Evolutionary conservation across 768 basidiomycete genomes (phyloP).

Genomic region (Auriscalpium vulgare): DNA sequence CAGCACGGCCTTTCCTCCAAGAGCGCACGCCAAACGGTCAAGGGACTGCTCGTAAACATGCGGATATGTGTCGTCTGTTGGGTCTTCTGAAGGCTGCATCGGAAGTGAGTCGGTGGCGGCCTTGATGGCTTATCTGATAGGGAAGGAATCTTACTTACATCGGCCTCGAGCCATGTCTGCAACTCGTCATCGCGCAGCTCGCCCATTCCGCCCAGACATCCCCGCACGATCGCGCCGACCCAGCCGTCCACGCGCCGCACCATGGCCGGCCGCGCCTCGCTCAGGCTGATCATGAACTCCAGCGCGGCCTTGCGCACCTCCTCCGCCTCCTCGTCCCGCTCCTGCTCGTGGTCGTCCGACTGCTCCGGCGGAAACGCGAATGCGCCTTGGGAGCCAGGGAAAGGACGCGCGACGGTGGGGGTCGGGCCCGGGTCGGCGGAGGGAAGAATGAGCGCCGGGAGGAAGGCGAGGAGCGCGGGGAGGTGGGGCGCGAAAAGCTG

Average conservation of each 20-base stretch:
- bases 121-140: neutral
- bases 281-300: constrained; percentile 79
- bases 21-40: constrained; percentile 72
- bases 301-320: constrained; percentile 66
- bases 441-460: constrained; percentile 66
- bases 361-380: constrained; percentile 30
- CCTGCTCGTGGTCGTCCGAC: constrained; percentile 28
- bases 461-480: constrained; percentile 55
- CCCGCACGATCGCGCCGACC: constrained; percentile 61
- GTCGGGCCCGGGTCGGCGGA: constrained; percentile 45
- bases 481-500: constrained; percentile 71
- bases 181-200: constrained; percentile 60
- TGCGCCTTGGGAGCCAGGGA: constrained; percentile 25
- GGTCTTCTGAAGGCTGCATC: constrained; percentile 51
- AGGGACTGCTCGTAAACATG: constrained; percentile 77
- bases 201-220: constrained; percentile 77
- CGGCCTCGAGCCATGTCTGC: constrained; percentile 61
- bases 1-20: constrained; percentile 68
- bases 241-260: constrained; percentile 62
- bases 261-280: constrained; percentile 65
- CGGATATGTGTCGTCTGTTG: constrained; percentile 58
- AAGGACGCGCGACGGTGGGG: constrained; percentile 42
- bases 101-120: neutral
- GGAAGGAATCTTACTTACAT: constrained; percentile 41
- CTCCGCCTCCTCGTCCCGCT: constrained; percentile 57